Base-by-base conservation (phyloP, 371 early-diverging fungal species). In the Rhizopus stolonifer region DNA sequence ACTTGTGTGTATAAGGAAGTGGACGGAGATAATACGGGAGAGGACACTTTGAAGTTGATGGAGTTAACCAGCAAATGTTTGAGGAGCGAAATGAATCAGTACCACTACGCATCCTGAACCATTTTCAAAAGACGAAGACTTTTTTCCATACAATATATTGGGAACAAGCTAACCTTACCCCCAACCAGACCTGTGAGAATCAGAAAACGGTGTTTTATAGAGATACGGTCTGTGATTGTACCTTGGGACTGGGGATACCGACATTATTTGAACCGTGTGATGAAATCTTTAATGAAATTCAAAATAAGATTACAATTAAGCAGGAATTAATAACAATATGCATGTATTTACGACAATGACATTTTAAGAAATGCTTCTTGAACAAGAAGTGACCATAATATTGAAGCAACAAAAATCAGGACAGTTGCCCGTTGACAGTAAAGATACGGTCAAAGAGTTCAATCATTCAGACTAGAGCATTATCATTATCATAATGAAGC, bases 41-140 rank as follows among this genome's bases (percentile, higher is more conserved):
- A 54, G 26, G 60, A 60, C 26, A 50, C 60, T 23, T 34, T 60
- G 46, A 60, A 60, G 22, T 51, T 54, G 40, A 60, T 60, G 42
- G 46, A 60, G 40, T 54, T 31, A 40, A 51, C 52, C 36, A 54
- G 54, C 51, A 46, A 39, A 22, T 58, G 52, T 42, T 24, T 59
- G 45, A 52, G 40, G 36, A 53, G 47, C 15, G 53, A 53, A 52
- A 48, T 59, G 5, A 42, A 49, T 21, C 49, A 49, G 29, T 49
- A 44, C 29, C 44, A 56, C 34, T 52, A 48, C 29, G 47, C 56
- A 26, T 46, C 53, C 43, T 58, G 59, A 45, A 34, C 40, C 17
- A 58, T 53, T 42, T 58, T 52, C 43, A 43, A 48, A 43, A 19
- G 49, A 26, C 40, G 59, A 36, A 32, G 44, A 3, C 33, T 58